phyloP scores from a whole-genome alignment of 495 filamentous ascomycete species.

The Penicillium soppii region DNA sequence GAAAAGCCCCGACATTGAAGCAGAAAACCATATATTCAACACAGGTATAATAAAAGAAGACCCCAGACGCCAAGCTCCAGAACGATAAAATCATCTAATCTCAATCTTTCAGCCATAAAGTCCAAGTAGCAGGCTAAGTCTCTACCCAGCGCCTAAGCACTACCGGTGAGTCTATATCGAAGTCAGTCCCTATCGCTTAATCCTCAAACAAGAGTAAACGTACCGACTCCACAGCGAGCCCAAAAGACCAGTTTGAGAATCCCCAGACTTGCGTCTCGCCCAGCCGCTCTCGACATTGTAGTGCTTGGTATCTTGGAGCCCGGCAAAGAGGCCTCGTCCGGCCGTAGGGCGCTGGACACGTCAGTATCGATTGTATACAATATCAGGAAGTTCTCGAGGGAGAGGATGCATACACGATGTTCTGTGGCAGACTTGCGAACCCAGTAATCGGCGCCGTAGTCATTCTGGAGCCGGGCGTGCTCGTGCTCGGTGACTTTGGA shows the following conservation, averaged over 20 bases:
- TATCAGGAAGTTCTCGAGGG: neutral
- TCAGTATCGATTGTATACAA: neutral
- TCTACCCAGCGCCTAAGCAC: too few species aligned
- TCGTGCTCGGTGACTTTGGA: constrained; percentile 5
- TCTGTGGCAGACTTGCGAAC: constrained; percentile 20
- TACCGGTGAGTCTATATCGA: constrained; percentile 8
- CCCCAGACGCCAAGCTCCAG: too few species aligned
- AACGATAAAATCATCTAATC: too few species aligned
- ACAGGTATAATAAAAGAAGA: too few species aligned
- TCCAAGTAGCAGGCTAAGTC: too few species aligned
- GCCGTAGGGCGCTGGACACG: constrained; percentile 30
- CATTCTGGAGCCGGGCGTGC: constrained; percentile 34
- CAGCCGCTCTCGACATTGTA: constrained; percentile 46
- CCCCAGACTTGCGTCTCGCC: constrained; percentile 28
- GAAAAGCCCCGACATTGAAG: too few species aligned
- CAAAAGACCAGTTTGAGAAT: constrained; percentile 13
- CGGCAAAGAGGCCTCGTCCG: constrained; percentile 46
- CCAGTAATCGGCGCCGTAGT: constrained; percentile 44
- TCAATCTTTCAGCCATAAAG: too few species aligned
- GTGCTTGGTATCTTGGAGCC: constrained; percentile 43
- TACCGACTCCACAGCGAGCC: constrained; percentile 19
- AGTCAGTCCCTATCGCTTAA: constrained; percentile 3
- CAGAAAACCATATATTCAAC: too few species aligned
- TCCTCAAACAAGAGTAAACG: neutral
- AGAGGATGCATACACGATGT: constrained; percentile 25